These are phyloP conservation scores for Septoria petroselini DNA, from an alignment of 2,329 filamentous ascomycete species.

Conservation along the genomic window DNA sequence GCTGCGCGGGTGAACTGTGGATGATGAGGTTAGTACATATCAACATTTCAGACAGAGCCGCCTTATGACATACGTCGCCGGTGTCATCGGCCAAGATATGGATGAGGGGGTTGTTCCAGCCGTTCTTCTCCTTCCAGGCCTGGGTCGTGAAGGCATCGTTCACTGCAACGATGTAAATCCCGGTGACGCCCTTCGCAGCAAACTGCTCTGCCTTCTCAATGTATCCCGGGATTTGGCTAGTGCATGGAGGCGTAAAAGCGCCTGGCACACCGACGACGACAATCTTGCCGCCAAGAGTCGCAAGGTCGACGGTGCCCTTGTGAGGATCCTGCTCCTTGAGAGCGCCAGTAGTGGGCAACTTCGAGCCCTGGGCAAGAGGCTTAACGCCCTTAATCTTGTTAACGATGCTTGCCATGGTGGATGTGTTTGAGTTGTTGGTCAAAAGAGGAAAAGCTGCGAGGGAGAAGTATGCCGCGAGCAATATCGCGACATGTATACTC, in stretches of 20 bases:
- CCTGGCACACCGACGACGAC: slow-evolving; percentile 31
- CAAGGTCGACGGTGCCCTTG: slow-evolving; percentile 29
- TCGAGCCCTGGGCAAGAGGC: slow-evolving; percentile 27
- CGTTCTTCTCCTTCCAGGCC: slow-evolving; percentile 32
- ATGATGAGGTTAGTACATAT: neutral
- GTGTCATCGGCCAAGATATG: slow-evolving; percentile 33
- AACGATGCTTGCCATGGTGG: slow-evolving; percentile 22
- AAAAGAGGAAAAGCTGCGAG: neutral
- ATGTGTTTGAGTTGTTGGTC: neutral
- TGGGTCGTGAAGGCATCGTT: slow-evolving; percentile 31
- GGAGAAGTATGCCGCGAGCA: too few relatives aligned
- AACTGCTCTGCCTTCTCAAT: slow-evolving; percentile 29
- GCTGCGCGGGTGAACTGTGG: slow-evolving; percentile 27
- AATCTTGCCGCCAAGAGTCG: slow-evolving; percentile 27
- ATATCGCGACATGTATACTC: too few relatives aligned
- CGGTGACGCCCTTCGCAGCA: slow-evolving; percentile 30
- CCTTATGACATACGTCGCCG: slow-evolving; percentile 20
- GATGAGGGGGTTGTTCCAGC: slow-evolving; percentile 24
- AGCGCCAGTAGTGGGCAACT: slow-evolving; percentile 22
- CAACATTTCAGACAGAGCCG: neutral
- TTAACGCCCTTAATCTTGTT: slow-evolving; percentile 28
- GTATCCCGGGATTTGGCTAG: slow-evolving; percentile 32
- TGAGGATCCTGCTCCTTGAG: slow-evolving; percentile 31
- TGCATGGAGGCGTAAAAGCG: slow-evolving; percentile 33
- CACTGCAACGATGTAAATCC: slow-evolving; percentile 33